phyloP scores from a whole-genome alignment of 1,139 yeast species.

The Pichia sp. region DNA sequence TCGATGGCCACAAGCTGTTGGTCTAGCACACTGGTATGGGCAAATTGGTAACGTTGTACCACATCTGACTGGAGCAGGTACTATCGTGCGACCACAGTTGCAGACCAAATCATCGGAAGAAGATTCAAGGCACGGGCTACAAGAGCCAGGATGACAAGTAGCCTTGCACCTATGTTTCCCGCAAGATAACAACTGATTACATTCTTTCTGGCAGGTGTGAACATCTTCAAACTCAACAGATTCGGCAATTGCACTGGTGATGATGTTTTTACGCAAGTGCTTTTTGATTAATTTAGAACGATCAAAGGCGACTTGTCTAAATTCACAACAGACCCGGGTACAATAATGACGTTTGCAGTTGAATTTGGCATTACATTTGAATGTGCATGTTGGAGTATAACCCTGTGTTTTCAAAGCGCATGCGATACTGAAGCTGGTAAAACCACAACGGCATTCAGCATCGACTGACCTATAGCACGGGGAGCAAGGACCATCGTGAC shows the following conservation, averaged over 20 bases:
- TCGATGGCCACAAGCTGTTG: conserved; percentile 68
- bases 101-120: conserved; percentile 78
- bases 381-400: conserved; percentile 57
- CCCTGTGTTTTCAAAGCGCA: conserved; percentile 55
- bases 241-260: conserved; percentile 27
- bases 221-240: conserved; percentile 66
- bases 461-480: conserved; percentile 51
- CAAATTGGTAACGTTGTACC: conserved; percentile 72
- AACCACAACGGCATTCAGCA: conserved; percentile 49
- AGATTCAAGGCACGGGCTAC: conserved; percentile 81
- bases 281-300: conserved; percentile 59
- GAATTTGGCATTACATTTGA: conserved; percentile 69
- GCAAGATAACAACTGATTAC: conserved; percentile 65
- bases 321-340: conserved; percentile 61
- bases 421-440: conserved; percentile 51
- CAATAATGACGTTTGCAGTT: conserved; percentile 84
- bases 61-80: conserved; percentile 86
- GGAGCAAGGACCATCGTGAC: conserved; percentile 74
- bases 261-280: conserved; percentile 37
- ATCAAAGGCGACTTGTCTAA: conserved; percentile 56
- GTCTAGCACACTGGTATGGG: conserved; percentile 60
- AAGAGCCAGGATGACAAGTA: conserved; percentile 79
- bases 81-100: conserved; percentile 76
- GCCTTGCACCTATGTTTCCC: conserved; percentile 70
- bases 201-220: conserved; percentile 71